These are phyloP conservation scores for Oryza meyeriana DNA, from an alignment of 176 grass and related monocot genomes.

Conservation along the genomic window DNA sequence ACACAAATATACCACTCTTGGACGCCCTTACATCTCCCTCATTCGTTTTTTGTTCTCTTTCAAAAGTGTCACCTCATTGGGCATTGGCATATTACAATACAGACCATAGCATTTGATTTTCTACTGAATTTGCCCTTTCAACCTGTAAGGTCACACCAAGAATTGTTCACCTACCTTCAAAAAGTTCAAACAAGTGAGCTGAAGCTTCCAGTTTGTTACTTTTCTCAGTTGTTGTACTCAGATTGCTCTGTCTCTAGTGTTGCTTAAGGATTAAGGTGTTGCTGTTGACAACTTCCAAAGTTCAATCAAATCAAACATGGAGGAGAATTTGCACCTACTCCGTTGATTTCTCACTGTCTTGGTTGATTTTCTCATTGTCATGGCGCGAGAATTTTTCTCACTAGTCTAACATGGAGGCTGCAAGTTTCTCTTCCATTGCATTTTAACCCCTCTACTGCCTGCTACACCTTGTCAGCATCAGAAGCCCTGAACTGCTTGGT, in stretches of 20 bases:
- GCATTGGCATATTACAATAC: not conserved
- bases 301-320: not conserved
- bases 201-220: not conserved
- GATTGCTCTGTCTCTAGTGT: not conserved
- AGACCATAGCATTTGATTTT: conserved; percentile 1
- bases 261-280: conserved; percentile 10
- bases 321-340: not conserved
- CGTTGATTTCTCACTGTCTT: not conserved
- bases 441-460: not conserved
- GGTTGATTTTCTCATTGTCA: too few species aligned
- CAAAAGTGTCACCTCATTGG: not conserved
- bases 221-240: not conserved
- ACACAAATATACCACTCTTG: not conserved
- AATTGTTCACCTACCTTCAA: not conserved
- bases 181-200: too few species aligned
- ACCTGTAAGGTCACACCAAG: not conserved
- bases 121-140: not conserved
- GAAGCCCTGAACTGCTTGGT: not conserved
- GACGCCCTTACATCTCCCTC: not conserved
- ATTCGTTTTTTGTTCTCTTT: not conserved
- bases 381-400: too few species aligned
- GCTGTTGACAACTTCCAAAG: not conserved
- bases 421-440: not conserved
- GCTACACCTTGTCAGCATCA: not conserved
- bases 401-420: not conserved